Evolutionary conservation across 768 basidiomycete species (phyloP).

Genomic region (Leucocoprinus birnbaumii): DNA sequence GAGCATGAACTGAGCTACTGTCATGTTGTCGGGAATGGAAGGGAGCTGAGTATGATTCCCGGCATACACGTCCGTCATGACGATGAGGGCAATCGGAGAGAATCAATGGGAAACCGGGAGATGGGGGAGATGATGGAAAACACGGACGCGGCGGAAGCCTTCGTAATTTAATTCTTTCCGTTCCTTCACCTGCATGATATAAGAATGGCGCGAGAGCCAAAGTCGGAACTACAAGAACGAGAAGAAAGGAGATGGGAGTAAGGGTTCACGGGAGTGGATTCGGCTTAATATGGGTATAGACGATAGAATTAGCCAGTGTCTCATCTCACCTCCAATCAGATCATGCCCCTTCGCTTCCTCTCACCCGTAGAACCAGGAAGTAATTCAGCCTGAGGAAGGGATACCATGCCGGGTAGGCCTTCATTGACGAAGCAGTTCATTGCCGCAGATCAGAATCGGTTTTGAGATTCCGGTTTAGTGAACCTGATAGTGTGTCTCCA

Average conservation of each 20-base stretch:
- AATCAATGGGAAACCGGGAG: neutral
- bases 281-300: too few species aligned
- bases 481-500: neutral
- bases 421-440: neutral
- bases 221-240: neutral
- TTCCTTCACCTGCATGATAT: neutral
- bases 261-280: neutral
- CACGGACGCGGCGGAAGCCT: conserved; percentile 2
- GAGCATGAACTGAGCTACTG: conserved; percentile 55
- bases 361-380: neutral
- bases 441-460: conserved; percentile 1
- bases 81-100: conserved; percentile 10
- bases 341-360: neutral
- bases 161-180: neutral
- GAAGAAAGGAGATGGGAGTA: neutral
- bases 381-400: neutral
- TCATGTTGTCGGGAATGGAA: conserved; percentile 52
- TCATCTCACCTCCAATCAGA: too few species aligned
- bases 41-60: conserved; percentile 25
- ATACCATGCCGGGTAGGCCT: neutral
- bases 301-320: neutral
- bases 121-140: neutral
- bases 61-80: conserved; percentile 26
- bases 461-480: neutral
- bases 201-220: conserved; percentile 2